Evolutionary conservation across 768 basidiomycete genomes (phyloP), one percentile per base, ranked within the genome.

Genomic region (Boletus edulis): DNA sequence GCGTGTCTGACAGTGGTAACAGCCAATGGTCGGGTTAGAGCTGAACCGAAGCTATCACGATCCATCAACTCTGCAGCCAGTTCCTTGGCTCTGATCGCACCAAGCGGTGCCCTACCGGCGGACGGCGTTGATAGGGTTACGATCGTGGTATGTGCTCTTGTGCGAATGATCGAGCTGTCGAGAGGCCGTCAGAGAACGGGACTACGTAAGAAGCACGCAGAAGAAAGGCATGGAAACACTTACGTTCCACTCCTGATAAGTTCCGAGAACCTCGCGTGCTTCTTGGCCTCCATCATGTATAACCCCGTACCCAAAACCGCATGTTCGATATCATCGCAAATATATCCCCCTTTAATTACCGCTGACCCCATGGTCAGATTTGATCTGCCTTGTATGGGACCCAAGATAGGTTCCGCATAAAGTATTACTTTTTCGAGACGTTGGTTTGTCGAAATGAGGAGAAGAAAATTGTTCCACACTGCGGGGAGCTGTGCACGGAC

Each of bases 31-130:
- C 54, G 48, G 3, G 38, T 18, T 2, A 20, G 18, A n/a, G 34
- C 27, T 20, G 29, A 15, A 11, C 51, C 42, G 0, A 46, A 27
- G 15, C 10, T 48, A 10, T 63, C 56, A 3, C 41, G 46, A 54
- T 49, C 38, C 51, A 59, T 47, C 43, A 61, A 56, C 42, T 58
- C 55, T 2, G 35, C 27, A 68, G 86, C 63, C 57, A 93, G 88
- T 81, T 94, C 90, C 60, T 84, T 81, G 53, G 81, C 81, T 22
- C 89, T 87, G 60, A 84, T 89, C 56, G 85, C 66, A 31, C 75
- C 77, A 78, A 87, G 55, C 17, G 61, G 66, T 44, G 63, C 62
- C 10, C 66, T 53, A 13, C 66, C 48, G 1, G 48, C 12, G 38
- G 63, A 49, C 10, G 52, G 47, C 24, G 58, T 55, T 15, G 67